Percentiles rank a stretch among this genome's conserved stretches.
phyloP scores from a whole-genome alignment of 78 protist species.

The Protostelium mycophagum region DNA sequence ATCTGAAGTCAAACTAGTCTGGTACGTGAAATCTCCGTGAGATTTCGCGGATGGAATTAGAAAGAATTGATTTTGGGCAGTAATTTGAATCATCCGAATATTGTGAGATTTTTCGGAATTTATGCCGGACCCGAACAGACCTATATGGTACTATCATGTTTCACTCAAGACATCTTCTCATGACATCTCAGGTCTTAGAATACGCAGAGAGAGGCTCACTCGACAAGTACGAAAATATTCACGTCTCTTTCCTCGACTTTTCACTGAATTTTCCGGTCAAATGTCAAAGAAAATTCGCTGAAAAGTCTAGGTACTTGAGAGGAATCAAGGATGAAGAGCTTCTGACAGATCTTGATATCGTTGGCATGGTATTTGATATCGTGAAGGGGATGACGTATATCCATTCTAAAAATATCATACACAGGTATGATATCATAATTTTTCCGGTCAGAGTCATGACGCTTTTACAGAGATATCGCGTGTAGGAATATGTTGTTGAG shows the following conservation, averaged over 20 bases:
- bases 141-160: not conserved
- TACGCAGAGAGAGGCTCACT: not conserved
- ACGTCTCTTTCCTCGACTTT: too few species aligned
- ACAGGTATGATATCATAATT: not conserved
- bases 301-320: not conserved
- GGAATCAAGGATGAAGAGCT: not conserved
- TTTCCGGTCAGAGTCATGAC: not conserved
- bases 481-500: not conserved
- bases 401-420: not conserved
- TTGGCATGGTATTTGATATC: not conserved
- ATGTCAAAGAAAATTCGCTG: not conserved
- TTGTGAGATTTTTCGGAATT: not conserved
- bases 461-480: not conserved
- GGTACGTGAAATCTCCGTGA: too few species aligned
- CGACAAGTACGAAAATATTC: not conserved
- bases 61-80: not conserved
- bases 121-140: not conserved
- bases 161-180: too few species aligned
- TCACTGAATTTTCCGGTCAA: too few species aligned
- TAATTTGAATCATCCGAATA: not conserved
- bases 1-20: not conserved
- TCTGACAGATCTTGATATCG: not conserved
- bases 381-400: not conserved
- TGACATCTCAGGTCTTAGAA: too few species aligned
- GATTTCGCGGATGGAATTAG: not conserved